Conservation (phyloP, 805 yeast species). For the Saccharomyces jurei region DNA sequence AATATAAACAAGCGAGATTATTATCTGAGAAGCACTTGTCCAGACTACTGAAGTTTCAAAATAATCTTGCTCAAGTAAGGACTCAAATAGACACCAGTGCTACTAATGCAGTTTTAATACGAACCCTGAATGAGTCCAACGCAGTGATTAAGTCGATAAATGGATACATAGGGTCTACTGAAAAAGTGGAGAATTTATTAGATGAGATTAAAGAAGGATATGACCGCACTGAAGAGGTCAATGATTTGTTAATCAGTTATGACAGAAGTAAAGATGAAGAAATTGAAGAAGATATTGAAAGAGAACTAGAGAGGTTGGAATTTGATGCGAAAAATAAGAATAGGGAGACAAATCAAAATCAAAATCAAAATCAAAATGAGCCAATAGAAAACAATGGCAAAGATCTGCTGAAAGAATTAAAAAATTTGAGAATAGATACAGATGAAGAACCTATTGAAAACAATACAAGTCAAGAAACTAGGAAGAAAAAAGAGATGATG, state of each 20-base stretch:
- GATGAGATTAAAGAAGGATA: slow-evolving; percentile 35
- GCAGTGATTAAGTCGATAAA: slow-evolving; percentile 33
- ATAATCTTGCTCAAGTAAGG: slow-evolving; percentile 34
- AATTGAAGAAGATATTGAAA: slow-evolving; percentile 32
- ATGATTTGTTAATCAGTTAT: slow-evolving; percentile 18
- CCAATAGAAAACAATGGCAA: slow-evolving; percentile 6
- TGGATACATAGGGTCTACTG: slow-evolving; percentile 36
- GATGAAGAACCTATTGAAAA: not conserved
- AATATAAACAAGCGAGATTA: slow-evolving; percentile 30
- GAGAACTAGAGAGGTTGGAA: slow-evolving; percentile 33
- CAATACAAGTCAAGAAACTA: not conserved
- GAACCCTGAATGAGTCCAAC: slow-evolving; percentile 33
- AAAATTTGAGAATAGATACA: slow-evolving; percentile 11
- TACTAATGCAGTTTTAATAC: slow-evolving; percentile 33
- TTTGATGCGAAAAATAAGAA: slow-evolving; percentile 9
- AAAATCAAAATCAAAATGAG: slow-evolving; percentile 5
- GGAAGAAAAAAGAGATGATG: not conserved
- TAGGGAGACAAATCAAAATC: slow-evolving; percentile 8
- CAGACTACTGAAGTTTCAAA: slow-evolving; percentile 28
- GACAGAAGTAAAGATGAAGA: slow-evolving; percentile 17
- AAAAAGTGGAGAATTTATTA: slow-evolving; percentile 35
- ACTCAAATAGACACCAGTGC: slow-evolving; percentile 38
- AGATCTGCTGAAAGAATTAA: slow-evolving; percentile 18
- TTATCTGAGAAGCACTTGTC: slow-evolving; percentile 31
- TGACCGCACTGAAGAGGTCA: slow-evolving; percentile 33